A percentile compares a stretch with the other conserved stretches of the same genome.
Evolutionary conservation across 2,329 filamentous ascomycete genomes (phyloP).

Genomic region (Nemania sp.): DNA sequence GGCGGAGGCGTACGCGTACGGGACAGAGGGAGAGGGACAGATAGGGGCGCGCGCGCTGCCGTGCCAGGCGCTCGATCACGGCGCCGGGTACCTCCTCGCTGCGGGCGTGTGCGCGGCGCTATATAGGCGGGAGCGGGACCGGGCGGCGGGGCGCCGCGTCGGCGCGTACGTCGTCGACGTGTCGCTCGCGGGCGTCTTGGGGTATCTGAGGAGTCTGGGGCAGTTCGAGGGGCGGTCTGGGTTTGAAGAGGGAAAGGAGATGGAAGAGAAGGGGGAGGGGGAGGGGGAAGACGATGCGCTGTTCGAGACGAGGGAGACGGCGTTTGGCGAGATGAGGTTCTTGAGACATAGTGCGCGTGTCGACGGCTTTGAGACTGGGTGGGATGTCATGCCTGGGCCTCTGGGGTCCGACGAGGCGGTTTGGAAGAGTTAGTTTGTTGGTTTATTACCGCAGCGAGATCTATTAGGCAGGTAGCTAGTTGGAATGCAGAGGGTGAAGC

Average conservation of each 20-base stretch:
- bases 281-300: slow-evolving; percentile 37
- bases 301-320: slow-evolving; percentile 50
- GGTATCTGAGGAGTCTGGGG: slow-evolving; percentile 59
- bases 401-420: slow-evolving; percentile 51
- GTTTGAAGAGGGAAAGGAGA: slow-evolving; percentile 44
- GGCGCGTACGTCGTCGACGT: slow-evolving; percentile 58
- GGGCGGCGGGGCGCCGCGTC: slow-evolving; percentile 26
- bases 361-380: slow-evolving; percentile 51
- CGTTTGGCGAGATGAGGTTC: slow-evolving; percentile 52
- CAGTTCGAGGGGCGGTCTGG: slow-evolving; percentile 51
- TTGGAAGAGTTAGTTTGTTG: slow-evolving; percentile 36
- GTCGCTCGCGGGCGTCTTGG: slow-evolving; percentile 59
- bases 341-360: slow-evolving; percentile 54
- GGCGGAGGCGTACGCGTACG: slow-evolving; percentile 49
- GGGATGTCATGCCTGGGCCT: slow-evolving; percentile 56
- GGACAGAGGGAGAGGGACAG: slow-evolving; percentile 1
- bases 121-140: slow-evolving; percentile 49
- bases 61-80: slow-evolving; percentile 62
- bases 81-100: slow-evolving; percentile 58
- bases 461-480: too few relatives aligned
- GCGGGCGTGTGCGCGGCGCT: slow-evolving; percentile 57
- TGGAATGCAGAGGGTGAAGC: too few relatives aligned
- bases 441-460: too few relatives aligned
- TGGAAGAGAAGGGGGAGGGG: slow-evolving; percentile 28
- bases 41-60: slow-evolving; percentile 50